A percentile compares a stretch with the other conserved stretches of the same genome.
Conservation (phyloP, 306 rosid genomes). For the Quercus variabilis region DNA sequence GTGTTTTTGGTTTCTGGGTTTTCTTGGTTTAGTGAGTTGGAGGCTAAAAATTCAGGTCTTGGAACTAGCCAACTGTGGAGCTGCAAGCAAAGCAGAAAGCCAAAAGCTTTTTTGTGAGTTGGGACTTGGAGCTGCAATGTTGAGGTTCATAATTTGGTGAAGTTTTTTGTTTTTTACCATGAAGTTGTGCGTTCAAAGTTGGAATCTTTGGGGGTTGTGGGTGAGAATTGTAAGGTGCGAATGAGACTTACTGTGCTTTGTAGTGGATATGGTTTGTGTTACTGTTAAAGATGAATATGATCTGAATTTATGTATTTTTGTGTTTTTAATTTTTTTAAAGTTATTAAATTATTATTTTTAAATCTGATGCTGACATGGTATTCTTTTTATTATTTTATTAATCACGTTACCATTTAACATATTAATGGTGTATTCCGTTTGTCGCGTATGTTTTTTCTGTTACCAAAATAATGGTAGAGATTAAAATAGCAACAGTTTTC, state of each 20-base stretch:
- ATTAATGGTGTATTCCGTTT: accelerated
- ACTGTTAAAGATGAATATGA: no score
- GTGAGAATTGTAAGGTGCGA: conserved; percentile 35
- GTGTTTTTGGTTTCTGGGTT: conserved; percentile 26
- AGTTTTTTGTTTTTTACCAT: conserved; percentile 12
- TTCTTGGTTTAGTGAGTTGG: conserved; percentile 17
- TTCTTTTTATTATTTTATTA: no score
- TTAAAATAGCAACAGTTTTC: no score
- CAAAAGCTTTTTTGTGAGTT: background rate
- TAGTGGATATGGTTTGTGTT: conserved; percentile 44
- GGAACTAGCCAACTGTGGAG: conserved; percentile 1
- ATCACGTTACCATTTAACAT: accelerated
- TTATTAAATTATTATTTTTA: no score
- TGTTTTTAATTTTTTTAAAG: no score
- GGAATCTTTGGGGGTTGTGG: conserved; percentile 38
- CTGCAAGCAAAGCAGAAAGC: background rate
- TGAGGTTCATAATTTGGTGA: conserved; percentile 7
- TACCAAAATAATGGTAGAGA: accelerated
- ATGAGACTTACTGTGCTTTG: conserved; percentile 63
- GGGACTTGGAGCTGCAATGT: conserved; percentile 3
- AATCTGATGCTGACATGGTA: no score
- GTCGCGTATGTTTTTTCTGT: accelerated
- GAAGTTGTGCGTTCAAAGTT: conserved; percentile 32
- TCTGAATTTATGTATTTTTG: no score
- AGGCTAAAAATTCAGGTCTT: conserved; percentile 21